Conservation (phyloP, 2,329 filamentous ascomycete genomes). For the Curvularia sp. region DNA sequence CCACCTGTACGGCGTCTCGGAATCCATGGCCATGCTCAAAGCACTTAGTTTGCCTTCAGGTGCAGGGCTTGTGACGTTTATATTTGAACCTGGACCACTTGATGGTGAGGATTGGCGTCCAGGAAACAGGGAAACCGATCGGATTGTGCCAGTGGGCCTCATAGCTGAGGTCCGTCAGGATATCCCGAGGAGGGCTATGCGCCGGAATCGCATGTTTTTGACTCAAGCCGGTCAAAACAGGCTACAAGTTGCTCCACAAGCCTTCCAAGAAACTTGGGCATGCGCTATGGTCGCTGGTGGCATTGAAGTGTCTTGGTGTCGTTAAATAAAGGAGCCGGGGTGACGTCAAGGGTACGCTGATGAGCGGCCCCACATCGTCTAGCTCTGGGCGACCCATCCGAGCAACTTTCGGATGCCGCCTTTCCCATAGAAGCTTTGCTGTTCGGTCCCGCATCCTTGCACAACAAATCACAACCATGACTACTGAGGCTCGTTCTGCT, state of each 20-base stretch:
- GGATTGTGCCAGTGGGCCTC: not conserved
- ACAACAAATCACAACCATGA: constrained; percentile 11
- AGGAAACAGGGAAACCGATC: not conserved
- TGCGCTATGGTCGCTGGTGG: not conserved
- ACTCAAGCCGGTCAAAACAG: not conserved
- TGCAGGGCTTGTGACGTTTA: constrained; percentile 4
- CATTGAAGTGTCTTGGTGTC: not conserved
- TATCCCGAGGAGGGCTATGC: not conserved
- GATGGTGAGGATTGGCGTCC: not conserved
- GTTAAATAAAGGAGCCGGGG: constrained; percentile 7
- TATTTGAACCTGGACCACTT: not conserved
- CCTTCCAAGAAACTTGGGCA: not conserved
- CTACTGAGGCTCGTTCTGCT: constrained; percentile 17
- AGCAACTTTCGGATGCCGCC: not conserved
- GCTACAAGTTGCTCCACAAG: not conserved
- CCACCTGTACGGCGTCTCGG: constrained; percentile 3
- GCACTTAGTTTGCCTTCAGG: not conserved
- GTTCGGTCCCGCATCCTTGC: constrained; percentile 9
- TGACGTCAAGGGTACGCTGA: constrained; percentile 16
- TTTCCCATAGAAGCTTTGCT: constrained; percentile 7
- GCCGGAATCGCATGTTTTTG: not conserved
- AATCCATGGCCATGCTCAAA: not conserved
- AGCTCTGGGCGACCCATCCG: constrained; percentile 5
- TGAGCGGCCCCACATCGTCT: not conserved
- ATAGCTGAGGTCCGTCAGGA: not conserved